Conservation (phyloP, 257 asterid genomes). For the Nicotiana undulata region DNA sequence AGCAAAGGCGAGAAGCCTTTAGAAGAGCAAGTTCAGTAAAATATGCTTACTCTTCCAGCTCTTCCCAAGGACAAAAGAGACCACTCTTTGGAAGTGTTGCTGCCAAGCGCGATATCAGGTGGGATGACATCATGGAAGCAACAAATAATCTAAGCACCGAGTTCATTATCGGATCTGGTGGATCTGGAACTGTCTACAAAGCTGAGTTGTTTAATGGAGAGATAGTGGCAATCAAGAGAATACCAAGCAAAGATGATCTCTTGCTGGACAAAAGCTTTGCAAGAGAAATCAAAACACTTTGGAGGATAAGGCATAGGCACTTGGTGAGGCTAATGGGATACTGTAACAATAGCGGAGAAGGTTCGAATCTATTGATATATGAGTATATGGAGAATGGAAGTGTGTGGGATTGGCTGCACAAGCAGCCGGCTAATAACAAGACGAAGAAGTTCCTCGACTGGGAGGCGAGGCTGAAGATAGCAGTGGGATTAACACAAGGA, state of each 20-base stretch:
- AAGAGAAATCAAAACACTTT: conserved; percentile 81
- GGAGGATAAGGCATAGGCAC: conserved; percentile 85
- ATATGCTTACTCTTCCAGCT: conserved; percentile 50
- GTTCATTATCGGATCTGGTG: conserved; percentile 78
- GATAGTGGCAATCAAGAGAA: conserved; percentile 78
- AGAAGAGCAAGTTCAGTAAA: conserved; percentile 31
- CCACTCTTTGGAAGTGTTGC: conserved; percentile 45
- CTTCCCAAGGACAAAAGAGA: conserved; percentile 63
- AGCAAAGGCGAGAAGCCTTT: conserved; percentile 47
- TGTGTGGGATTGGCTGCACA: conserved; percentile 83
- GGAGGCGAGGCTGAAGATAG: conserved; percentile 72
- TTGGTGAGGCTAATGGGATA: conserved; percentile 74
- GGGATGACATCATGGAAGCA: conserved; percentile 90
- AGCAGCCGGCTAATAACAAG: conserved; percentile 41
- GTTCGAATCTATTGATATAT: conserved; percentile 65
- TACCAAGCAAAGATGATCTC: conserved; percentile 50
- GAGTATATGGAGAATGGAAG: conserved; percentile 97
- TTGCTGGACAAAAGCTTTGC: conserved; percentile 75
- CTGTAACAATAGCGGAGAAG: conserved; percentile 54
- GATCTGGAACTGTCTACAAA: conserved; percentile 72
- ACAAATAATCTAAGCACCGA: conserved; percentile 77
- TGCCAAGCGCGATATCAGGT: conserved; percentile 48
- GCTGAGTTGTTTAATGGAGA: conserved; percentile 68
- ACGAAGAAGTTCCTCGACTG: conserved; percentile 50
- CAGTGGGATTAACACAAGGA: conserved; percentile 82